phyloP scores from a whole-genome alignment of 225 moss, liverwort and hornwort genomes.

The Antitrichia curtipendula region DNA sequence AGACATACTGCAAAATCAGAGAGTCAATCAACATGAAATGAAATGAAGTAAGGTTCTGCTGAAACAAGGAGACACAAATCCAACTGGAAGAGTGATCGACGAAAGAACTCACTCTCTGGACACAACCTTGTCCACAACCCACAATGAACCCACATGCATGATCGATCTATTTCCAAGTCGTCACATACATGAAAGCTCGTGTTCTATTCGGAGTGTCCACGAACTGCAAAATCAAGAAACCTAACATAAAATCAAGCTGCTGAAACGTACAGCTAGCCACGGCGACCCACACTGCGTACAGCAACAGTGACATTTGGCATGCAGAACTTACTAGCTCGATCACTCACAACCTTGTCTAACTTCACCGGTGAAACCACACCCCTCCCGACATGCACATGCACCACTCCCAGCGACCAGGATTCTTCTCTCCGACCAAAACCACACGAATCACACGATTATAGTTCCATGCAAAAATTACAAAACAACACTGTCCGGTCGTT shows the following conservation, averaged over 20 bases:
- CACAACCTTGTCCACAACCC: background rate
- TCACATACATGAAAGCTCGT: background rate
- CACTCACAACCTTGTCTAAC: background rate
- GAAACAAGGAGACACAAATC: background rate
- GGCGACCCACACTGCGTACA: background rate
- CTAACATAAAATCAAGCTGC: background rate
- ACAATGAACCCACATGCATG: too few species aligned
- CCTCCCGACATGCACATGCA: background rate
- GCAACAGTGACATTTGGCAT: background rate
- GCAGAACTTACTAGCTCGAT: background rate
- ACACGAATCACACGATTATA: too few species aligned
- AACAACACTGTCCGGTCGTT: background rate
- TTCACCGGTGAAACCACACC: background rate
- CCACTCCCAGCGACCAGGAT: too few species aligned
- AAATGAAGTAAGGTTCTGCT: too few species aligned
- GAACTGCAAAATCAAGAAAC: too few species aligned
- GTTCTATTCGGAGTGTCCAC: background rate
- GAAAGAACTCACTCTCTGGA: background rate
- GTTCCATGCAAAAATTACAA: too few species aligned
- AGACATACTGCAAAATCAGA: too few species aligned
- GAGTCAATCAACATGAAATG: too few species aligned
- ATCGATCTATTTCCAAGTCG: background rate
- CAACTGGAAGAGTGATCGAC: too few species aligned
- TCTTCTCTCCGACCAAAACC: background rate
- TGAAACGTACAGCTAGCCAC: background rate